A percentile compares a stretch with the other conserved stretches of the same genome.
Conservation (phyloP, 1,284 basidiomycete species). For the Pyrrhoderma noxium region DNA sequence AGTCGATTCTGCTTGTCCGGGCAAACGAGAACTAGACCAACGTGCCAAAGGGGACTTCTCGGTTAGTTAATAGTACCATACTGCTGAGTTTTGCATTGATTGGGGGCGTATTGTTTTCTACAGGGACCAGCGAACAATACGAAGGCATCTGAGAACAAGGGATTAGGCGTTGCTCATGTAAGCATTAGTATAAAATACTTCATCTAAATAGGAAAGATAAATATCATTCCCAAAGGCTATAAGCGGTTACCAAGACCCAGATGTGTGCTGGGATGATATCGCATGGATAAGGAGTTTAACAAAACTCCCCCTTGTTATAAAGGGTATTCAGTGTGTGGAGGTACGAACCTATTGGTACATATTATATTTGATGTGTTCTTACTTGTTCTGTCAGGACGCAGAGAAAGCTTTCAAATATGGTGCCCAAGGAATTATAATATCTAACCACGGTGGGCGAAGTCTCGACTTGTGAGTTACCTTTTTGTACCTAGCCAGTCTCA, state of each 20-base stretch:
- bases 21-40: constrained; percentile 45
- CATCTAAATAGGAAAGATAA: background rate
- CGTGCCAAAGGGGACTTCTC: constrained; percentile 23
- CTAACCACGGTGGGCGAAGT: constrained; percentile 40
- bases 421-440: constrained; percentile 40
- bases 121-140: constrained; percentile 43
- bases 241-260: constrained; percentile 48
- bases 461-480: constrained; percentile 29
- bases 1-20: constrained; percentile 60
- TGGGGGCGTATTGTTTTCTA: background rate
- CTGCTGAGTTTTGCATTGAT: background rate
- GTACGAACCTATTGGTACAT: constrained; percentile 16
- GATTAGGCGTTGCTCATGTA: constrained; percentile 38
- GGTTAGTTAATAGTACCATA: constrained; percentile 1
- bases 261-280: constrained; percentile 37
- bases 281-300: constrained; percentile 38
- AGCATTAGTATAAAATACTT: constrained; percentile 10
- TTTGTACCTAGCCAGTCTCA: constrained; percentile 22
- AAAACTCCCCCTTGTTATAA: constrained; percentile 43
- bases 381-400: constrained; percentile 27
- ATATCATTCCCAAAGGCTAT: constrained; percentile 21
- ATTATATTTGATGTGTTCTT: constrained; percentile 5
- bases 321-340: constrained; percentile 40
- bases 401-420: constrained; percentile 46
- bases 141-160: constrained; percentile 29